Evolutionary conservation across 1,284 basidiomycete genomes (phyloP).

Genomic region (Fomitopsis pinicola): DNA sequence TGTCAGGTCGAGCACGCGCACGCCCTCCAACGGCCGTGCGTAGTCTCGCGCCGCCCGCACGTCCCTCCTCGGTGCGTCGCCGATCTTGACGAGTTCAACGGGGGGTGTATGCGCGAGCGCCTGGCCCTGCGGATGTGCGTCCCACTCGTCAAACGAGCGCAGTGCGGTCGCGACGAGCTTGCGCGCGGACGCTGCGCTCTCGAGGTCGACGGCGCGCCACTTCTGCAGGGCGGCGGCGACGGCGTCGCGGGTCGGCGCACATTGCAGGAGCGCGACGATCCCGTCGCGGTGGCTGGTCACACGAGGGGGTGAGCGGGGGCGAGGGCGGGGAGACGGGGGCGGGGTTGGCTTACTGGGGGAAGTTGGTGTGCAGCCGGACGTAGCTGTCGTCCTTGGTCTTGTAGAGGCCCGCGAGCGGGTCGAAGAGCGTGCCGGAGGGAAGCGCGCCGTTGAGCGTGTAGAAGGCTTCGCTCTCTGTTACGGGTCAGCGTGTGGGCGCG

Average conservation of each 20-base stretch:
- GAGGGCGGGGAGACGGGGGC: background rate
- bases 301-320: background rate
- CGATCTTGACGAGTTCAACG: slow-evolving; percentile 41
- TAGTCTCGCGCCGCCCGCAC: slow-evolving; percentile 2
- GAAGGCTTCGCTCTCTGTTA: slow-evolving; percentile 45
- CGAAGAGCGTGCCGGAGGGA: slow-evolving; percentile 37
- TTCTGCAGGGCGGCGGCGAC: slow-evolving; percentile 37
- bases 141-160: slow-evolving; percentile 49
- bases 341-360: slow-evolving; percentile 47
- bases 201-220: slow-evolving; percentile 49
- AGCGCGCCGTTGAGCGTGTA: slow-evolving; percentile 41
- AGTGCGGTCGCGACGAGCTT: slow-evolving; percentile 53
- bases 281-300: slow-evolving; percentile 45
- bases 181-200: slow-evolving; percentile 40
- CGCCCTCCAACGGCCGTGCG: slow-evolving; percentile 39
- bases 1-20: slow-evolving; percentile 55
- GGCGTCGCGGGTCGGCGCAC: slow-evolving; percentile 31
- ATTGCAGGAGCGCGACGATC: slow-evolving; percentile 42
- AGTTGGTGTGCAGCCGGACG: slow-evolving; percentile 61
- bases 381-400: slow-evolving; percentile 44
- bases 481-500: background rate
- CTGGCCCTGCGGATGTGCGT: slow-evolving; percentile 42
- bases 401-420: slow-evolving; percentile 51
- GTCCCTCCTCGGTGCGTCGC: slow-evolving; percentile 40
- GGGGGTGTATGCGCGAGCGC: slow-evolving; percentile 37